Base-by-base conservation (phyloP, 2,329 filamentous ascomycete genomes). In the Hypoxylon sp. region DNA sequence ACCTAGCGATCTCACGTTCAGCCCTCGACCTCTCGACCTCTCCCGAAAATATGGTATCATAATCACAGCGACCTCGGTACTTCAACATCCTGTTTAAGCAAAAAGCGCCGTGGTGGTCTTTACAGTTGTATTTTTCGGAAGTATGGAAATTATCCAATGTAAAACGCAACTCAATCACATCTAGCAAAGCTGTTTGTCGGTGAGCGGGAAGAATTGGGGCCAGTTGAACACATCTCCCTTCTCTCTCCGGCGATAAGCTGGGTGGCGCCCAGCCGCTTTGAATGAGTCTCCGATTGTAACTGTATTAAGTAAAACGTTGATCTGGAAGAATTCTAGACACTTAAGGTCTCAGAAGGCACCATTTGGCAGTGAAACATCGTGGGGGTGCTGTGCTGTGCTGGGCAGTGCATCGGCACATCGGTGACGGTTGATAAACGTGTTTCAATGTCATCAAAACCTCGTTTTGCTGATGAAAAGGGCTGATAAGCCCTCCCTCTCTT, bases 251-350 rank as follows among this genome's bases (percentile, higher is more conserved):
- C 48, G 70, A 73, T 72, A 73, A 71, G 70, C 65, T 67, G 46
- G 41, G 62, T 66, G 47, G 61, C 29, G 46, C 47, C 39, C 48
- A 45, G 60, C 63, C 50, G 53, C 46, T 51, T 59, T 37, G 23
- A 46, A 25, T n/a, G 32, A 57, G 43, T 37, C 27, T 54, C 53
- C 65, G 25, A 72, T 67, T 71, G 67, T 67, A 48, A 58, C 54
- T 25, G 56, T 39, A 21, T 39, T 50, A 16, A 62, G 47, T 34
- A 54, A 47, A 54, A 65, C 47, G 70, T 69, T 64, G 68, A 73
- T 71, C 70, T 74, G 54, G 74, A 74, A 74, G 50, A 67, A 67
- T 74, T 73, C 73, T 71, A 70, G 69, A 70, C 69, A 73, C 27
- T 52, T 57, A 21, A 12, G 58, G 68, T 69, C 69, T 71, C 65